Evolutionary conservation across 768 basidiomycete genomes (phyloP).

Genomic region (Mrakia blollopis): DNA sequence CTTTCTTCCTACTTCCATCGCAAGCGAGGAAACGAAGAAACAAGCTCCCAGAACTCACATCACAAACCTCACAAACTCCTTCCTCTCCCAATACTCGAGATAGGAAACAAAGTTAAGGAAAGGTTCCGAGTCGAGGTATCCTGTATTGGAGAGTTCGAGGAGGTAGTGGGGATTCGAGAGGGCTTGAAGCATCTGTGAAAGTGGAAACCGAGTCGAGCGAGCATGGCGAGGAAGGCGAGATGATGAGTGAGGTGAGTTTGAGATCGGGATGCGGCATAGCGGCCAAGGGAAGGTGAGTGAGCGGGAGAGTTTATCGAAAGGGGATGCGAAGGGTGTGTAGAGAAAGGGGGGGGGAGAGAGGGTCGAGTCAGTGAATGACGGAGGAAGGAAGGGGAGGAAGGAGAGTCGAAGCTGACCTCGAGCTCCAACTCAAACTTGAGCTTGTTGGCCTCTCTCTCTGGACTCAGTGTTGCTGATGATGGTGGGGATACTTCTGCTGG

Average conservation of each 20-base stretch:
- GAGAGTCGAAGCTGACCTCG: slow-evolving; percentile 4
- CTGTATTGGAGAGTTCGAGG: slow-evolving; percentile 26
- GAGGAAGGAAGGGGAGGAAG: neutral
- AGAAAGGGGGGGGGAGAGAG: neutral
- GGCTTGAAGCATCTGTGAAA: slow-evolving; percentile 13
- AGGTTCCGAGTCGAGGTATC: slow-evolving; percentile 25
- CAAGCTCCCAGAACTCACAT: slow-evolving; percentile 15
- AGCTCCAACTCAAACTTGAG: slow-evolving; percentile 33
- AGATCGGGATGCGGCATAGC: too few relatives aligned
- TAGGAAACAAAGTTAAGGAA: slow-evolving; percentile 29
- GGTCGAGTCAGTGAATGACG: too few relatives aligned
- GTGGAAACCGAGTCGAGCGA: too few relatives aligned
- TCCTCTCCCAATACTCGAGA: slow-evolving; percentile 31
- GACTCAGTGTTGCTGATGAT: neutral
- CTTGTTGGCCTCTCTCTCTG: slow-evolving; percentile 25
- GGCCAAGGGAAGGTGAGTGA: neutral
- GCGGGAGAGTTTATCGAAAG: too few relatives aligned
- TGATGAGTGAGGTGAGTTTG: neutral
- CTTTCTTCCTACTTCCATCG: too few relatives aligned
- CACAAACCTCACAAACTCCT: slow-evolving; percentile 25
- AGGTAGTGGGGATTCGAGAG: slow-evolving; percentile 33
- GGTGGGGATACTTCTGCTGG: neutral
- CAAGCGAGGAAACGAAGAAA: neutral
- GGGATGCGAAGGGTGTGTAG: neutral
- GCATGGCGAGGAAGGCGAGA: neutral